Evolutionary conservation across 2,329 filamentous ascomycete genomes (phyloP).

Genomic region (Aspergillus novoparasiticus): DNA sequence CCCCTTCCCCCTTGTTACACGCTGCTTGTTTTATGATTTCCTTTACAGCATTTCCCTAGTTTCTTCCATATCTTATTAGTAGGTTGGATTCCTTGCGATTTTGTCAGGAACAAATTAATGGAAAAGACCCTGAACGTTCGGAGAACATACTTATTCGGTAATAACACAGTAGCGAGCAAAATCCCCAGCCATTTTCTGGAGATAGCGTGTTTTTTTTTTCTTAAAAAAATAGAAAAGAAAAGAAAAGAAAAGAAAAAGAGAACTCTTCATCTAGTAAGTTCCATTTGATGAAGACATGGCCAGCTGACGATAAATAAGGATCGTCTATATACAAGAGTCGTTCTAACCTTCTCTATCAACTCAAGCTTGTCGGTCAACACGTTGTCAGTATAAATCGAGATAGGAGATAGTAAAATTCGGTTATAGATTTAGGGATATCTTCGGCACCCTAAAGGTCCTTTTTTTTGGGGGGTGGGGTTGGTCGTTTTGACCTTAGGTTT

Average conservation of each 20-base stretch:
- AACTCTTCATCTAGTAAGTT: neutral
- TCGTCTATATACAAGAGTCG: neutral
- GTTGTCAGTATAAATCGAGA: neutral
- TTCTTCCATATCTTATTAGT: constrained; percentile 26
- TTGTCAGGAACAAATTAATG: constrained; percentile 40
- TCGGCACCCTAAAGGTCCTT: neutral
- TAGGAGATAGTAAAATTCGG: neutral
- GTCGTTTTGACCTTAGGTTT: neutral
- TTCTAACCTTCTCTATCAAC: neutral
- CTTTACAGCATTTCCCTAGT: constrained; percentile 20
- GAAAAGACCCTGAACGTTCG: constrained; percentile 33
- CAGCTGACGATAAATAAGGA: neutral
- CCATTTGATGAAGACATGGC: neutral
- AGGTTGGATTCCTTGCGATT: constrained; percentile 37
- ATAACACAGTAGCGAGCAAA: constrained; percentile 13
- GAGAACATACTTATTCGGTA: constrained; percentile 13
- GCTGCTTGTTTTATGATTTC: neutral
- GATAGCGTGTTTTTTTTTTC: neutral
- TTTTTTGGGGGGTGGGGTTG: neutral
- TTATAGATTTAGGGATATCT: neutral
- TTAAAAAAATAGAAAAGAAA: no score
- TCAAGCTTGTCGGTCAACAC: neutral
- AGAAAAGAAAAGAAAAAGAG: no score
- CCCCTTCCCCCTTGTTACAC: neutral
- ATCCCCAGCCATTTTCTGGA: neutral